Base-by-base conservation (phyloP, 495 filamentous ascomycete species). In the Saxophila tyrrhenica region DNA sequence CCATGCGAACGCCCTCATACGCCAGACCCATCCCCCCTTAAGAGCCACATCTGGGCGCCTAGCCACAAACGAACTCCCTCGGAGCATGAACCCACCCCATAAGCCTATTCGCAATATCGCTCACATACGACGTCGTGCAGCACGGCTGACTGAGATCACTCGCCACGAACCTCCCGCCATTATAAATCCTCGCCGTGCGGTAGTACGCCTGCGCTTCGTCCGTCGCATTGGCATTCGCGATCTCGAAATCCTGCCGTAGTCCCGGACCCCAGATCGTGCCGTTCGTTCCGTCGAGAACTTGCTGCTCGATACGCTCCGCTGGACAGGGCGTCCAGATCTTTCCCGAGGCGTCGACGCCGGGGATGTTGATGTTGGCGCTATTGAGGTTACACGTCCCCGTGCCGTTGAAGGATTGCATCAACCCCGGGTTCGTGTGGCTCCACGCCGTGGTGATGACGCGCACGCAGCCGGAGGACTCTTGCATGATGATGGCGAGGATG, bases 391-490 rank as follows among this genome's bases (percentile, higher is more conserved):
- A 51, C 9, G 29, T 39, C 8, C 49, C 49, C 1, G 41, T 29
- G 39, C 60, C 60, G 48, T 59, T 52, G 52, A 62, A 57, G n/a
- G 52, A 52, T 25, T 80, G 77, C 77, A 79, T 79, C 3, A 80
- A 64, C 32, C 77, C 77, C 0, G 76, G 75, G 61, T 80, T 80
- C 55, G n/a, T 50, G 52, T 77, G 68, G 19, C 64, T 64, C 50
- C 73, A 66, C 53, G 67, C 62, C 29, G 73, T 75, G 19, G 73
- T 70, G 1, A 65, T 66, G n/a, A 69, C 73, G 39, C 75, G 72
- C 7, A 55, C 50, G 46, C 57, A 57, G 51, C 61, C 61, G 23
- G 41, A 16, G 35, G 53, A 57, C 32, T 64, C 61, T 51, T 64
- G 54, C 21, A 64, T 45, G 20, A 63, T 51, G 44, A 61, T 23